A percentile compares a stretch with the other conserved stretches of the same genome.
phyloP scores from a whole-genome alignment of 768 basidiomycete species.

The Leccinum subgranulosum region DNA sequence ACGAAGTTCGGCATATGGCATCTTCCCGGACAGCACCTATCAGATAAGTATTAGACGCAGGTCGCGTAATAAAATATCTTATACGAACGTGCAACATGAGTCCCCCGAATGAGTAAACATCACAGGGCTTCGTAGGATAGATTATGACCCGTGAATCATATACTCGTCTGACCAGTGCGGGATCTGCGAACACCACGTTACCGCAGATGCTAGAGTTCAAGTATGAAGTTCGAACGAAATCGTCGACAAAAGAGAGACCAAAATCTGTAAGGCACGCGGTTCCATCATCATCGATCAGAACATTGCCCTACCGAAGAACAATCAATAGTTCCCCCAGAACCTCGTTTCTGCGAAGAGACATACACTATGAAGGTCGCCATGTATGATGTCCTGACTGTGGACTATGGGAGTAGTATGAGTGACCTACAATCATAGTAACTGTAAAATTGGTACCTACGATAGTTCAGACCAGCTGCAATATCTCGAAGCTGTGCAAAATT shows the following conservation, averaged over 20 bases:
- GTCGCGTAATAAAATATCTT: background rate
- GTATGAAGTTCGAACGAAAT: conserved; percentile 28
- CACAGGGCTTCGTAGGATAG: conserved; percentile 19
- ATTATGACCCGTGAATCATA: background rate
- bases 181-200: conserved; percentile 46
- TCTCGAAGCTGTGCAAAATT: conserved; percentile 15
- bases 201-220: conserved; percentile 36
- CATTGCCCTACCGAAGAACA: conserved; percentile 32
- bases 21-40: conserved; percentile 22
- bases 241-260: conserved; percentile 33
- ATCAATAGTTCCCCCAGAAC: background rate
- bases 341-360: background rate
- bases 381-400: conserved; percentile 24
- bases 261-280: conserved; percentile 49
- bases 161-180: conserved; percentile 22
- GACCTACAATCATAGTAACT: background rate
- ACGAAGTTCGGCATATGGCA: conserved; percentile 14
- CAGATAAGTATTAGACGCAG: conserved; percentile 5
- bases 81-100: conserved; percentile 14
- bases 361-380: conserved; percentile 39
- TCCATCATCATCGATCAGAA: conserved; percentile 39
- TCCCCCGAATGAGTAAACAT: conserved; percentile 35
- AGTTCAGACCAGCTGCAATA: conserved; percentile 19
- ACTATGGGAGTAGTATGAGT: conserved; percentile 11
- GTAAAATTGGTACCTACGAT: conserved; percentile 16